Evolutionary conservation across 192 early-diverging fungal genomes (phyloP), one percentile per base, ranked within the genome.

Genomic region (Linnemannia elongata): DNA sequence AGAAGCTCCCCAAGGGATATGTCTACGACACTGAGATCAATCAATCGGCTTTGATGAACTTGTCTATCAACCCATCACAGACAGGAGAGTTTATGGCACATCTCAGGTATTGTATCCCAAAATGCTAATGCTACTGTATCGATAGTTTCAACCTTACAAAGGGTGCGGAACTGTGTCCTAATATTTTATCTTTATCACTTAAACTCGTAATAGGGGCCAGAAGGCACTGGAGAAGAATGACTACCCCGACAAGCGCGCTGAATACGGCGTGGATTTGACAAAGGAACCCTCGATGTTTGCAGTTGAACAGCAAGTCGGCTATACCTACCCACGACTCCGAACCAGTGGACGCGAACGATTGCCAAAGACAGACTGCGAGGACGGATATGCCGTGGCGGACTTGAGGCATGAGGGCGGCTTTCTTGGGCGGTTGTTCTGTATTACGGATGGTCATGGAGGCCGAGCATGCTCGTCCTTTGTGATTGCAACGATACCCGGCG

Each of bases 401-500:
- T 60, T 92, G n/a, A 80, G 73, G 41, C 76, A 77, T 33, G 57
- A 42, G 1, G 85, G 79, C n/a, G 89, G 85, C n/a, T 84, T 71
- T 36, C 69, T 90, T 27, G 89, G 89, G 10, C 83, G 92, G 22
- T 44, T 92, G 9, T 93, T 90, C 79, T 90, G 89, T 18, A 86
- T 93, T 42, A 90, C 92, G 9, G 92, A 93, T 88, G 92, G 92
- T 6, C 92, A 93, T 78, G 92, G 92, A 54, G 92, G 92, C 20
- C 84, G 88, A 15, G 92, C 89, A 2, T 93, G 92, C 42, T 90
- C 92, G 12, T 88, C 89, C 22, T 93, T 88, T 76, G 91, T 93
- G 83, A 91, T 90, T 4, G 74, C 81, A 33, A 82, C 88, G 10
- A 82, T 92, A 75, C 92, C 92, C 0, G 54, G 68, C 3, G 88